Evolutionary conservation across 176 grass and related monocot genomes (phyloP).

Genomic region (Rhipidocladum racemiflorum): DNA sequence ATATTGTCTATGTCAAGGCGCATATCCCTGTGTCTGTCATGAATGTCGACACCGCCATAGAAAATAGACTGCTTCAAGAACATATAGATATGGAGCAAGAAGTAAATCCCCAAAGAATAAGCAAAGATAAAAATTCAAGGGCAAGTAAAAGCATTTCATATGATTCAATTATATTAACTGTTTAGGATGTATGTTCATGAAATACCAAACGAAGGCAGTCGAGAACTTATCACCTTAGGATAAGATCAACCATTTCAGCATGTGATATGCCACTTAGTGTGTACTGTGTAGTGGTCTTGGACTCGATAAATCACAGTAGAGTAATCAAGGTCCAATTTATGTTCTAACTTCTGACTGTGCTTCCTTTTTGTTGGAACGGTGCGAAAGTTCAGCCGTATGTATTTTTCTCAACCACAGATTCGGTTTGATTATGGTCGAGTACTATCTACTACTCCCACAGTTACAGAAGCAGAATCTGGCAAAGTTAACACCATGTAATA

Average conservation of each 20-base stretch:
- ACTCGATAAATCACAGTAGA: not conserved
- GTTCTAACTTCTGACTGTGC: not conserved
- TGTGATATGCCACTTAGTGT: not conserved
- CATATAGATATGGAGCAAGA: conserved; percentile 1
- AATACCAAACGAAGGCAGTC: not conserved
- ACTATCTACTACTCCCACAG: not conserved
- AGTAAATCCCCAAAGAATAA: conserved; percentile 13
- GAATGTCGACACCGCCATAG: conserved; percentile 47
- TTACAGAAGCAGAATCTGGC: not conserved
- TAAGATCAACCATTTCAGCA: not conserved
- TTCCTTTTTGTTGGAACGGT: not conserved
- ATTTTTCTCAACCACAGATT: not conserved
- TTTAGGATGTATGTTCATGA: not conserved
- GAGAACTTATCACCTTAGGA: not conserved
- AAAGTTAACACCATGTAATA: not conserved
- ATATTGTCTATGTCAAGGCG: conserved; percentile 80
- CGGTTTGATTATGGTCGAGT: not conserved
- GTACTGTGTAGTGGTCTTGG: not conserved
- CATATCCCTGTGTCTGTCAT: conserved; percentile 71
- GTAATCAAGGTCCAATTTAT: not conserved
- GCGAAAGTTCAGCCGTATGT: not conserved
- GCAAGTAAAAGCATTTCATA: not conserved
- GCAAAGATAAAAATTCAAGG: not conserved
- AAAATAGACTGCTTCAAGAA: conserved; percentile 54
- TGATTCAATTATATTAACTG: not conserved